Conservation (phyloP, 1,284 basidiomycete genomes). For the Fistulinella cinereoalba region DNA sequence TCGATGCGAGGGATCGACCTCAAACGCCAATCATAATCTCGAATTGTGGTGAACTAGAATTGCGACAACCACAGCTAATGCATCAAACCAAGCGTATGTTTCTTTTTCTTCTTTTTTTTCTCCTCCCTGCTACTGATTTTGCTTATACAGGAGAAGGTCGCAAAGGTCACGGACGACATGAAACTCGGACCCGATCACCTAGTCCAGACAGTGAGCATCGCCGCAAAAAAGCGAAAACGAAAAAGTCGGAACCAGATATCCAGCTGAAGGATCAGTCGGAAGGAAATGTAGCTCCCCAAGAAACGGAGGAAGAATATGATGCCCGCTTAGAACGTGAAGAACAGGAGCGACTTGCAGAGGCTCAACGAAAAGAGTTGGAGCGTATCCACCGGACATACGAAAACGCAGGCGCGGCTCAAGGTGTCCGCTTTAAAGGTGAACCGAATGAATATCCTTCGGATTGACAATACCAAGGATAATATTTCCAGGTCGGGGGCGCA, state of each 20-base stretch:
- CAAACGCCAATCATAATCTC: conserved; percentile 67
- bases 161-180: conserved; percentile 34
- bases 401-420: conserved; percentile 37
- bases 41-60: conserved; percentile 84
- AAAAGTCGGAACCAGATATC: conserved; percentile 11
- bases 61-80: conserved; percentile 41
- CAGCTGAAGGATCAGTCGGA: conserved; percentile 9
- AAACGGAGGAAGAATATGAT: conserved; percentile 68
- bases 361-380: conserved; percentile 48
- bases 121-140: background rate
- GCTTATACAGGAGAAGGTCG: conserved; percentile 8
- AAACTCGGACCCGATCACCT: conserved; percentile 29
- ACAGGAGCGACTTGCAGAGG: conserved; percentile 52
- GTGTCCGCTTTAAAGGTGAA: conserved; percentile 63
- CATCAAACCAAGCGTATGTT: conserved; percentile 18
- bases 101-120: background rate
- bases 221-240: conserved; percentile 32
- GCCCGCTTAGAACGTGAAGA: conserved; percentile 69
- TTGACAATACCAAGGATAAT: background rate
- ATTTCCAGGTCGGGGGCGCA: conserved; percentile 53
- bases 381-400: conserved; percentile 43
- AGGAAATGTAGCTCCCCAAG: conserved; percentile 20
- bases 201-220: conserved; percentile 28
- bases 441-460: background rate
- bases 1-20: conserved; percentile 73